Conservation (phyloP, 2,329 filamentous ascomycete genomes). For the Karstenula rhodostoma region DNA sequence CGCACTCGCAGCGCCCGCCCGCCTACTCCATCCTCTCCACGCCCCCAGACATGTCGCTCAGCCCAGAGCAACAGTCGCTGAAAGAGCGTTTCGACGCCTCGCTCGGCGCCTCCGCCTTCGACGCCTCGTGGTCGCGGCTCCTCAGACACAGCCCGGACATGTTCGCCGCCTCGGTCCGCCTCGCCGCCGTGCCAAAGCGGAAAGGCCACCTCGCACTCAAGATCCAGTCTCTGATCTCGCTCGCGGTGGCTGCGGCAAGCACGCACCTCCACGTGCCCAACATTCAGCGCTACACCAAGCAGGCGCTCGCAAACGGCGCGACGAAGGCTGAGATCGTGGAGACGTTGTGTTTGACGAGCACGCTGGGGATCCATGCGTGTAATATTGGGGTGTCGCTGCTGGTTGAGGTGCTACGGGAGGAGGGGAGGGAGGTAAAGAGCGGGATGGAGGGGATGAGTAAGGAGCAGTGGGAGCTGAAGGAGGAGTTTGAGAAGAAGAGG, state of each 20-base stretch:
- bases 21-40: slow-evolving; percentile 17
- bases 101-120: slow-evolving; percentile 33
- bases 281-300: slow-evolving; percentile 52
- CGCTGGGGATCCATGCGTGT: slow-evolving; percentile 58
- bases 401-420: slow-evolving; percentile 57
- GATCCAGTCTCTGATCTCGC: slow-evolving; percentile 53
- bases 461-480: slow-evolving; percentile 49
- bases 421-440: slow-evolving; percentile 43
- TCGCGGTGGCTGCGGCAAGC: slow-evolving; percentile 54
- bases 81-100: slow-evolving; percentile 34
- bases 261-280: slow-evolving; percentile 57
- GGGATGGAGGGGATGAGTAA: slow-evolving; percentile 47
- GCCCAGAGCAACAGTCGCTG: slow-evolving; percentile 31
- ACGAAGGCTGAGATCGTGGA: slow-evolving; percentile 55
- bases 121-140: slow-evolving; percentile 38
- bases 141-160: slow-evolving; percentile 38
- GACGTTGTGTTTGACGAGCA: slow-evolving; percentile 54
- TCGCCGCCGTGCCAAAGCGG: slow-evolving; percentile 38
- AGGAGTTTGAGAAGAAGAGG: slow-evolving; percentile 55
- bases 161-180: slow-evolving; percentile 38
- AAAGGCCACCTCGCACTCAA: slow-evolving; percentile 51
- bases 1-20: slow-evolving; percentile 15
- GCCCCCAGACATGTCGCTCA: slow-evolving; percentile 28
- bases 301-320: slow-evolving; percentile 52
- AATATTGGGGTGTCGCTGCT: slow-evolving; percentile 58